Evolutionary conservation across 306 rosid species (phyloP).

Genomic region (Cicer cuneatum): DNA sequence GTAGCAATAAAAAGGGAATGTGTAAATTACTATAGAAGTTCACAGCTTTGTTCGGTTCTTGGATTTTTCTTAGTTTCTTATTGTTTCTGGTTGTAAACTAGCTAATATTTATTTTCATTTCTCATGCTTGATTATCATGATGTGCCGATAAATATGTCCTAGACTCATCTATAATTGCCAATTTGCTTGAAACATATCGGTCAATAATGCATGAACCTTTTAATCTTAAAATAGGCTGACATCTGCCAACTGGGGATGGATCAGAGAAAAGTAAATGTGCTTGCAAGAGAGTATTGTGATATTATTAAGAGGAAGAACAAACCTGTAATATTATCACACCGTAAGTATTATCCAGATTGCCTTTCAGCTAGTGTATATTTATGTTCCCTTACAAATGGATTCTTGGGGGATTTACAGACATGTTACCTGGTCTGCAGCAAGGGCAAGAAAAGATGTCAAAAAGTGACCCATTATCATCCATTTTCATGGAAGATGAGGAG

Average conservation of each 20-base stretch:
- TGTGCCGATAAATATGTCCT: constrained; percentile 11
- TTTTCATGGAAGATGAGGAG: constrained; percentile 94
- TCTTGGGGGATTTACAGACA: constrained; percentile 60
- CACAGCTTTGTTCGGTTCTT: background rate
- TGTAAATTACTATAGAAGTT: background rate
- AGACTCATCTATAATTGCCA: background rate
- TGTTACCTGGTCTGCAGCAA: constrained; percentile 82
- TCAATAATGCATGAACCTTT: constrained; percentile 23
- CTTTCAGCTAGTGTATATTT: background rate
- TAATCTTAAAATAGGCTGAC: constrained; percentile 63
- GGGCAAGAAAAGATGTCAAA: constrained; percentile 93
- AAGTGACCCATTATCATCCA: constrained; percentile 74
- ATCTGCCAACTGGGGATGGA: constrained; percentile 97
- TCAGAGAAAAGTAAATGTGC: constrained; percentile 86
- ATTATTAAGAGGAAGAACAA: constrained; percentile 83
- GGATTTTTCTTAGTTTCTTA: background rate
- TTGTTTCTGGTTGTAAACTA: background rate
- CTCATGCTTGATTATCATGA: background rate
- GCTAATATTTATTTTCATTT: background rate
- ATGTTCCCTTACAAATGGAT: constrained; percentile 35
- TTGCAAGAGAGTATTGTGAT: constrained; percentile 86
- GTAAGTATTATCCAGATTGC: constrained; percentile 49
- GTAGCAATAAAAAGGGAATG: background rate
- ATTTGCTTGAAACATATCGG: constrained; percentile 12
- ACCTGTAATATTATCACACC: constrained; percentile 85